Conservation (phyloP, 768 basidiomycete genomes). For the Leucosporidium creatinivorum region DNA sequence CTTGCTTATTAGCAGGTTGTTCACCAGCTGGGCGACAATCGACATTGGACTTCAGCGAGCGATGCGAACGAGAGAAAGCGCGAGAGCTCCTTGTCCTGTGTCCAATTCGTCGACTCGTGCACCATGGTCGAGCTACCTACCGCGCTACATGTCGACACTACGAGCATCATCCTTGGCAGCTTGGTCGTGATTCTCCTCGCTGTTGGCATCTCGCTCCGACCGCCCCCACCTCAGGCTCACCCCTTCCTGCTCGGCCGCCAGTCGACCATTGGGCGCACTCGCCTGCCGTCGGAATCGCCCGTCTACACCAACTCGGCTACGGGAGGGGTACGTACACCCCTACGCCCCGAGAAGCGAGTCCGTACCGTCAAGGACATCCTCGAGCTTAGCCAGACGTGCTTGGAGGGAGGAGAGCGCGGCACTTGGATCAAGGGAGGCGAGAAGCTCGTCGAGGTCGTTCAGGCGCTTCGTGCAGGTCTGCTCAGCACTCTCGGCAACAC, state of each 20-base stretch:
- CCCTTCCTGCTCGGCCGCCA: constrained; percentile 32
- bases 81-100: no score
- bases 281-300: constrained; percentile 15
- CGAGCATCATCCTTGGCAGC: constrained; percentile 8
- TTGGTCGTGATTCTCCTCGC: constrained; percentile 10
- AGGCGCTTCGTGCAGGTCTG: constrained; percentile 16
- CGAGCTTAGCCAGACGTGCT: background rate
- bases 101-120: no score
- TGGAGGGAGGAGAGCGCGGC: constrained; percentile 15
- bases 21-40: no score
- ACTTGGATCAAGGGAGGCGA: constrained; percentile 27
- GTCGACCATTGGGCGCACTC: background rate
- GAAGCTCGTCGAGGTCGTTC: constrained; percentile 9
- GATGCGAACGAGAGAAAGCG: no score
- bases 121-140: no score
- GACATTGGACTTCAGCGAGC: no score
- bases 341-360: constrained; percentile 13
- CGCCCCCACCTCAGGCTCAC: constrained; percentile 25
- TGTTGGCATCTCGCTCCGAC: background rate
- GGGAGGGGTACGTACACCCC: background rate
- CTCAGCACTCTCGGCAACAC: background rate
- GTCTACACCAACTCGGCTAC: constrained; percentile 13
- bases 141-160: constrained; percentile 4
- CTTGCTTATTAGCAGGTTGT: background rate
- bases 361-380: constrained; percentile 13